Evolutionary conservation across 306 rosid genomes (phyloP).

Genomic region (Trifolium fragiferum): DNA sequence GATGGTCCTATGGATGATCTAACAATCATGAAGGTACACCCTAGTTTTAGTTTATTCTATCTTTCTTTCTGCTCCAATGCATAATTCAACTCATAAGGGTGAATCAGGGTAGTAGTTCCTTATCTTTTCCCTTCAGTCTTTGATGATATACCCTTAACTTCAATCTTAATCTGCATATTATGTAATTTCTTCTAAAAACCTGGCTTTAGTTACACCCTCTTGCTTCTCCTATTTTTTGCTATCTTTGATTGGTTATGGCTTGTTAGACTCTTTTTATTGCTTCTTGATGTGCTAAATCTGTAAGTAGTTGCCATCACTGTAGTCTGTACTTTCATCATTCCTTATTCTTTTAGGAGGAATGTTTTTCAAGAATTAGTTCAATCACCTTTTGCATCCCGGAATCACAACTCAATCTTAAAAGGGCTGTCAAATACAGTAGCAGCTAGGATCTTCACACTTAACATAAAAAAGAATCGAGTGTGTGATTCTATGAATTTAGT

Average conservation of each 20-base stretch:
- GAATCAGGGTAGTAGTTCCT: background rate
- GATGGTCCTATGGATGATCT: conserved; percentile 98
- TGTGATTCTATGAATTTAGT: background rate
- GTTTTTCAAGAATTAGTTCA: conserved; percentile 3
- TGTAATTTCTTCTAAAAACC: conserved; percentile 2
- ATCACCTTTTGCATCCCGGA: conserved; percentile 15
- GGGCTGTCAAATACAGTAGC: background rate
- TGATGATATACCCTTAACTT: conserved; percentile 20
- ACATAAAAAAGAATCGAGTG: background rate
- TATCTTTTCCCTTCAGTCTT: background rate
- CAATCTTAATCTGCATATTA: conserved; percentile 11
- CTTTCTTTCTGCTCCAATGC: conserved; percentile 16
- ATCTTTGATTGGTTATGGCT: conserved; percentile 7
- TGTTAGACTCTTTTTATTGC: conserved; percentile 2
- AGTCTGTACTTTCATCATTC: background rate
- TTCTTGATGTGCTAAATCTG: background rate
- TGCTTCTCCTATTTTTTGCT: background rate
- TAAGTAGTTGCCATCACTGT: conserved; percentile 1
- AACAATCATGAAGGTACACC: conserved; percentile 90
- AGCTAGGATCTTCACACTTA: conserved; percentile 17
- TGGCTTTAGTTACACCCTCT: background rate
- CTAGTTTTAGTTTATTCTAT: conserved; percentile 19
- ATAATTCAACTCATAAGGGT: conserved; percentile 27
- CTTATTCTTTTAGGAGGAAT: conserved; percentile 1
- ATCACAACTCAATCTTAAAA: no score